Percentiles rank a stretch among this genome's conserved stretches.
Conservation (phyloP, 2,329 filamentous ascomycete species). For the Beauveria scarabaeidicola region DNA sequence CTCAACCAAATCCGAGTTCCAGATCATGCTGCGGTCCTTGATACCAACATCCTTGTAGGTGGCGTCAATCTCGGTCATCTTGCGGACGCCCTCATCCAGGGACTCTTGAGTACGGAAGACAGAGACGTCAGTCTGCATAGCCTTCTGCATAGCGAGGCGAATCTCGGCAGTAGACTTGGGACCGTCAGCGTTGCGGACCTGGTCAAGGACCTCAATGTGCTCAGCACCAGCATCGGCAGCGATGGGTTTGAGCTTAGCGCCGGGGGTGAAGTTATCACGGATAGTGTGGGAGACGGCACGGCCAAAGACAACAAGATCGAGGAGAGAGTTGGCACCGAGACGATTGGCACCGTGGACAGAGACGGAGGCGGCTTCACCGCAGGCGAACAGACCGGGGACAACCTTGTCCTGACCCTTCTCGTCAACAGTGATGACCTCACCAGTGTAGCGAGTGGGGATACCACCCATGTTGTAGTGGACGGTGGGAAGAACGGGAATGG, state of each 20-base stretch:
- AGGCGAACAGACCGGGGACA: constrained; percentile 90
- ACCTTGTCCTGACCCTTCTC: constrained; percentile 82
- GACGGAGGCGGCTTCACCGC: constrained; percentile 93
- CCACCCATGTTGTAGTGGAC: constrained; percentile 99
- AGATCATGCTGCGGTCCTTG: constrained; percentile 99
- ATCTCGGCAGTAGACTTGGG: constrained; percentile 84
- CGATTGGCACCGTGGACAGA: constrained; percentile 98
- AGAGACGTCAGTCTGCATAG: constrained; percentile 94
- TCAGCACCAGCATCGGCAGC: constrained; percentile 81
- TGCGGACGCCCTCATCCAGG: constrained; percentile 85
- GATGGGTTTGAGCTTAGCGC: constrained; percentile 69
- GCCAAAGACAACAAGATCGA: constrained; percentile 95
- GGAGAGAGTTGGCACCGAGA: constrained; percentile 93
- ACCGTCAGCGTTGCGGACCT: constrained; percentile 74
- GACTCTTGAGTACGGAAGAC: constrained; percentile 94
- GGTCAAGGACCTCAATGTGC: constrained; percentile 77
- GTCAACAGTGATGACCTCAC: constrained; percentile 87
- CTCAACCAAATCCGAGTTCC: constrained; percentile 96
- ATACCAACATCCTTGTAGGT: constrained; percentile 78
- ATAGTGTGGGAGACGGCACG: constrained; percentile 96
- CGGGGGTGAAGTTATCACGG: constrained; percentile 85
- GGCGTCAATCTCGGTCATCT: constrained; percentile 76
- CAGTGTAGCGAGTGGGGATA: constrained; percentile 95
- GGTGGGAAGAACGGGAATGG: constrained; percentile 90
- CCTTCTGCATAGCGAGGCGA: constrained; percentile 89